These are phyloP conservation scores for Vishniacozyma victoriae DNA, from an alignment of 768 basidiomycete species.

Conservation along the genomic window DNA sequence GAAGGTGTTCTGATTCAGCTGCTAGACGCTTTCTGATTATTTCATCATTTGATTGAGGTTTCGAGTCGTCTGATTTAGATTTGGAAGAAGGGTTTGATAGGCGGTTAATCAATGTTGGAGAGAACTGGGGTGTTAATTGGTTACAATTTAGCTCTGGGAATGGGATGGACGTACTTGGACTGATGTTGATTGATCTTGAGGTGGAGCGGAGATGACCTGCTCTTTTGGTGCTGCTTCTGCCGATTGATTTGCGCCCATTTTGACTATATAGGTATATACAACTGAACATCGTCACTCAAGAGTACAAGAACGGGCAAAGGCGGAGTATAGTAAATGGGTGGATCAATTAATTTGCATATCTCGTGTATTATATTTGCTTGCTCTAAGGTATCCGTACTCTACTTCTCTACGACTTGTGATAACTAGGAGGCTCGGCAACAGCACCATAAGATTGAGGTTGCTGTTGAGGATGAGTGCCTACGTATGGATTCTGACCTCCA, in stretches of 20 bases:
- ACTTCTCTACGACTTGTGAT: too few species aligned
- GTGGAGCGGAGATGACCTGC: constrained; percentile 40
- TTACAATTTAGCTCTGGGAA: neutral
- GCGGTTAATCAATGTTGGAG: constrained; percentile 43
- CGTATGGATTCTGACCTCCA: too few species aligned
- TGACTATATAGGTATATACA: neutral
- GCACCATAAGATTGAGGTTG: too few species aligned
- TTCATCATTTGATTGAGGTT: constrained; percentile 17
- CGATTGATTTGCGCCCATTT: constrained; percentile 39
- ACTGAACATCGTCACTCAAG: too few species aligned
- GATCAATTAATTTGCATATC: too few species aligned
- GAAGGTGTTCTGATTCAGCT: constrained; percentile 41
- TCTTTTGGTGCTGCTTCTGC: constrained; percentile 26
- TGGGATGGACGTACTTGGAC: constrained; percentile 33
- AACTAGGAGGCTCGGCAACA: too few species aligned
- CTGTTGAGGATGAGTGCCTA: too few species aligned
- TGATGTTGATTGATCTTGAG: constrained; percentile 36
- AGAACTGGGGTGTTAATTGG: constrained; percentile 30
- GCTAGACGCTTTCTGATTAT: constrained; percentile 36
- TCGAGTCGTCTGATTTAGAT: neutral
- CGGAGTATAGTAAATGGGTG: too few species aligned
- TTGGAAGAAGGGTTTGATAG: constrained; percentile 36
- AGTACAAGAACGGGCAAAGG: too few species aligned
- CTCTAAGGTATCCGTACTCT: too few species aligned
- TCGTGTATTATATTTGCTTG: too few species aligned